A percentile compares a stretch with the other conserved stretches of the same genome.
phyloP scores from a whole-genome alignment of 2,329 filamentous ascomycete species.

The Monilinia fructigena region DNA sequence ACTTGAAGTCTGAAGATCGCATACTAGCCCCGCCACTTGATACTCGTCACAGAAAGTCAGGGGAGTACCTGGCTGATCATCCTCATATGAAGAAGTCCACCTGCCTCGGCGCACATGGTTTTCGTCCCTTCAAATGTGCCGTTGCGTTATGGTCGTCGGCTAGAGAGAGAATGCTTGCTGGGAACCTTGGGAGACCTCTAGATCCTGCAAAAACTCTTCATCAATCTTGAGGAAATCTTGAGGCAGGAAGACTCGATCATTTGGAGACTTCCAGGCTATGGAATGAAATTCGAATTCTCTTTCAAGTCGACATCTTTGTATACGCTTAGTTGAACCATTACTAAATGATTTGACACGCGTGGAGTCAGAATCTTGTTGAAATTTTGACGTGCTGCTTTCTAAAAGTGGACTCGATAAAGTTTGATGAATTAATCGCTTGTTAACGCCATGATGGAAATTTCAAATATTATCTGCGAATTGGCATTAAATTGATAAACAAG shows the following conservation, averaged over 20 bases:
- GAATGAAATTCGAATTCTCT: not conserved
- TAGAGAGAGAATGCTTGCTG: slow-evolving; percentile 1
- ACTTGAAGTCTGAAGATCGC: not conserved
- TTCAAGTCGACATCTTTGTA: not conserved
- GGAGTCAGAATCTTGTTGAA: not conserved
- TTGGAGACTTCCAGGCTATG: not conserved
- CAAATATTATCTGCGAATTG: not conserved
- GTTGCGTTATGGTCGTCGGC: not conserved
- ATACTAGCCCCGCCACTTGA: not conserved
- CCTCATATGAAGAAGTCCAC: not conserved
- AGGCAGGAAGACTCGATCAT: not conserved
- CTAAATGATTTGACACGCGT: not conserved
- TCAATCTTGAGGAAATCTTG: not conserved
- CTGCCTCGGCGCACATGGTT: not conserved
- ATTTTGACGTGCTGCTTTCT: not conserved
- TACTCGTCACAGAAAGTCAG: not conserved
- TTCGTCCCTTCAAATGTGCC: not conserved
- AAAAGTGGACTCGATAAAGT: not conserved
- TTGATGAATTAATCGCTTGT: not conserved
- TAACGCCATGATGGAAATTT: not conserved
- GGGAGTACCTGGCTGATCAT: not conserved
- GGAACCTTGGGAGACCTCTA: not conserved
- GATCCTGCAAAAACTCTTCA: not conserved
- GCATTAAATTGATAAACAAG: not conserved
- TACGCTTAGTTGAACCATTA: not conserved